These are phyloP conservation scores for Neoascochyta sp. DNA, from an alignment of 2,329 filamentous ascomycete species.

Conservation along the genomic window DNA sequence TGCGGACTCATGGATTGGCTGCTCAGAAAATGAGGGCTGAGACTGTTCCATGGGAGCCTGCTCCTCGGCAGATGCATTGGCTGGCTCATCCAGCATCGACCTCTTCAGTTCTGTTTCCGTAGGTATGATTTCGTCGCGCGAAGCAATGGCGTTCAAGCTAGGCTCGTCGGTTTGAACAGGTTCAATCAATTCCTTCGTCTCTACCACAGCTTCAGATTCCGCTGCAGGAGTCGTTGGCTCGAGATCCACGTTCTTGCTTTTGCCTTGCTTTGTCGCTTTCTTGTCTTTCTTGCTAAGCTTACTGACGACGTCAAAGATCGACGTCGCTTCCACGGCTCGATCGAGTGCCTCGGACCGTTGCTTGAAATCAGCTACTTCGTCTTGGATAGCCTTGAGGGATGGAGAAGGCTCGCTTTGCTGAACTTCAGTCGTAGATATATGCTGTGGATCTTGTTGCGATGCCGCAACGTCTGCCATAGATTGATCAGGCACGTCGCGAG, in stretches of 20 bases:
- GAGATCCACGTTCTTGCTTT: slow-evolving; percentile 14
- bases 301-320: slow-evolving; percentile 26
- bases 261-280: slow-evolving; percentile 27
- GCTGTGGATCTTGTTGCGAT: slow-evolving; percentile 1
- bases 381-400: slow-evolving; percentile 20
- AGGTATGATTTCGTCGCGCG: not conserved
- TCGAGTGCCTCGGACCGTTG: slow-evolving; percentile 28
- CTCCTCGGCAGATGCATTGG: no score
- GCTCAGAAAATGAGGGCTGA: no score
- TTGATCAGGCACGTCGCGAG: slow-evolving; percentile 3
- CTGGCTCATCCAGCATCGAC: slow-evolving; percentile 8
- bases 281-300: slow-evolving; percentile 30
- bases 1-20: no score
- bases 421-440: not conserved
- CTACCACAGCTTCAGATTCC: slow-evolving; percentile 13
- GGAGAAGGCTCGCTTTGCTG: slow-evolving; percentile 16
- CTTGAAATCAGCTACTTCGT: slow-evolving; percentile 26
- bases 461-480: slow-evolving; percentile 1
- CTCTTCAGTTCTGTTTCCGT: slow-evolving; percentile 1
- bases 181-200: slow-evolving; percentile 19
- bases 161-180: slow-evolving; percentile 2
- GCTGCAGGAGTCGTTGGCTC: slow-evolving; percentile 24
- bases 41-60: no score
- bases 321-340: slow-evolving; percentile 13
- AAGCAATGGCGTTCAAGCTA: not conserved